Evolutionary conservation across 139 green algal species (phyloP), one percentile per base, ranked within the genome.

Genomic region (Coelastrella sp.): DNA sequence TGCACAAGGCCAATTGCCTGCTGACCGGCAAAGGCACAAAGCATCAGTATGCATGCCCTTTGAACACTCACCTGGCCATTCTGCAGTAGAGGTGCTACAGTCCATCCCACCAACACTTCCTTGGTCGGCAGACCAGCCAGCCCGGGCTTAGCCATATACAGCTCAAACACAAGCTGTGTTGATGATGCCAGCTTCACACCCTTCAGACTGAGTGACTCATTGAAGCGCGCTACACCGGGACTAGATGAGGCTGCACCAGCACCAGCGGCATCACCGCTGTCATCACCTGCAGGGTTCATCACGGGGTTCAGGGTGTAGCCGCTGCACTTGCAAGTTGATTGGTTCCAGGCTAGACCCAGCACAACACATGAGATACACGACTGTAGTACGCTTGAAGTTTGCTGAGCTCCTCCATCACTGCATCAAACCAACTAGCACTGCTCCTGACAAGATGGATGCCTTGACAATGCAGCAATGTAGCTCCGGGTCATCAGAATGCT

Each of bases 21-120:
- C 32, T 47, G 32, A 47, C 0, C 1, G 32, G 32, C 32, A 47
- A 47, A 47, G 32, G 32, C 32, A 47, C 32, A 47, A 47, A 47
- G 32, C 32, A 47, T 47, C 32, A 47, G 32, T 47, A 47, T 47
- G 32, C 23, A n/a, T 22, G 57, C n/a, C 13, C n/a, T n/a, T 81
- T 19, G 32, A 7, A 71, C 32, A 56, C 91, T 88, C 68, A 94
- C 92, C 90, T 93, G 68, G 56, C 92, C 92, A 4, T 85, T 86
- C n/a, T 75, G 7, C 78, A 94, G 71, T 4, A 93, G 66, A 3
- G 90, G 93, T 6, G 68, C 68, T 75, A 86, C 92, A 5, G 85
- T 92, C 95, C 95, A 97, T 5, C 92, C 95, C 66, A 95, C 91
- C 73, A 95, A 74, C 11, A 78, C 90, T 91, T 95, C 91, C 14